Conservation (phyloP, 305 asterid species). For the Rubia peregrina region DNA sequence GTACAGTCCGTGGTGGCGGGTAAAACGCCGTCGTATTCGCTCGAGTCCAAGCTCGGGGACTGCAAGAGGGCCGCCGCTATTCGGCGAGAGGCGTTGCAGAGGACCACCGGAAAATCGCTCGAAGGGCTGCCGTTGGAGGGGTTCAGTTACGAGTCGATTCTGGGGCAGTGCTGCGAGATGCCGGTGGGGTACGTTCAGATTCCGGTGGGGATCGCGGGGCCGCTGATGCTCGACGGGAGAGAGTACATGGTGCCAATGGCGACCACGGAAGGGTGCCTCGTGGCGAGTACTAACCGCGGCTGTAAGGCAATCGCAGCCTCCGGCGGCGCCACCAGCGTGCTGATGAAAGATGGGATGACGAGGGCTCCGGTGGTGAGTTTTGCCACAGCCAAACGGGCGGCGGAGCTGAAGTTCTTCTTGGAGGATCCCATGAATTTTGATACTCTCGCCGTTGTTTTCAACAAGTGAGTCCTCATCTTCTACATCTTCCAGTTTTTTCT, state of each 20-base stretch:
- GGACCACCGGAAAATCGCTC: conserved; percentile 40
- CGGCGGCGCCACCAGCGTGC: conserved; percentile 37
- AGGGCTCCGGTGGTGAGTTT: conserved; percentile 55
- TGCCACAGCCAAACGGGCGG: conserved; percentile 36
- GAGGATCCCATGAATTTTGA: conserved; percentile 36
- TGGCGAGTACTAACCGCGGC: conserved; percentile 49
- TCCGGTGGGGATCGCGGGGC: conserved; percentile 50
- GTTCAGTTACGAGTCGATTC: conserved; percentile 37
- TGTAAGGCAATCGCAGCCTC: conserved; percentile 38
- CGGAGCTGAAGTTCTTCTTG: conserved; percentile 37
- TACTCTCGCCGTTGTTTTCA: conserved; percentile 33
- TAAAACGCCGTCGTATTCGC: conserved; percentile 31
- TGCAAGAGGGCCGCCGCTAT: conserved; percentile 37
- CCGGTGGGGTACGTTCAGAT: conserved; percentile 46
- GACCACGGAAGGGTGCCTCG: conserved; percentile 43
- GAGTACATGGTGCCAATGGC: conserved; percentile 48
- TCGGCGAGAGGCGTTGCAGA: conserved; percentile 40
- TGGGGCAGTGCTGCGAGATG: conserved; percentile 56
- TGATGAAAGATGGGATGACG: conserved; percentile 43
- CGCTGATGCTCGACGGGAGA: conserved; percentile 40
- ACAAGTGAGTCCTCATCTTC: conserved; percentile 28
- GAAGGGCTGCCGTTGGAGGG: conserved; percentile 47
- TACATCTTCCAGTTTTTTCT: neutral
- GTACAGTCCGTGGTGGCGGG: conserved; percentile 30
- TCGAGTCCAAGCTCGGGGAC: conserved; percentile 41